Percentiles rank a stretch among this genome's conserved stretches.
phyloP scores from a whole-genome alignment of 2,329 filamentous ascomycete genomes.

The Thelonectria rubi region DNA sequence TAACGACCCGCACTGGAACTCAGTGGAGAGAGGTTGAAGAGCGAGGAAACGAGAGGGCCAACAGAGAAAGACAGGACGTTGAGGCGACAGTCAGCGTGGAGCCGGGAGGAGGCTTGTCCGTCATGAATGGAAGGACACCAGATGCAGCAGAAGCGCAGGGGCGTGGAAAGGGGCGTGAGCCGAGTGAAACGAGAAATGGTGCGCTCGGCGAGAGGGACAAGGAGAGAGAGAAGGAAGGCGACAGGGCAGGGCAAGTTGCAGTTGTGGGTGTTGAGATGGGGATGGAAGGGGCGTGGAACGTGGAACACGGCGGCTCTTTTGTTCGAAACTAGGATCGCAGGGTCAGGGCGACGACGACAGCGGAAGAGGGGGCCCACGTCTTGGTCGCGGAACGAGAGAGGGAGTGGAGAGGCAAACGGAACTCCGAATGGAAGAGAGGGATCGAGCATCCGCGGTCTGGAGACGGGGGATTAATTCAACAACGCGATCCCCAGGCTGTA shows the following conservation, averaged over 20 bases:
- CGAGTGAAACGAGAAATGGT: constrained; percentile 21
- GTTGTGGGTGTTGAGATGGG: constrained; percentile 36
- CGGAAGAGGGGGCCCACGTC: constrained; percentile 10
- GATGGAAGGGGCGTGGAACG: constrained; percentile 41
- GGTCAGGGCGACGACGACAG: constrained; percentile 34
- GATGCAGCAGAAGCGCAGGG: background rate
- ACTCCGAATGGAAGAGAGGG: constrained; percentile 9
- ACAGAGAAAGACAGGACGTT: constrained; percentile 35
- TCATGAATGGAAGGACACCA: constrained; percentile 37
- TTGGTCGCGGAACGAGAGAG: constrained; percentile 6
- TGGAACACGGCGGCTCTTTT: constrained; percentile 44
- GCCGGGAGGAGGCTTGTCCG: constrained; percentile 35
- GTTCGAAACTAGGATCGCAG: constrained; percentile 41
- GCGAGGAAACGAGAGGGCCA: constrained; percentile 38
- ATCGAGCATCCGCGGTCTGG: constrained; percentile 13
- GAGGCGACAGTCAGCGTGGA: constrained; percentile 42
- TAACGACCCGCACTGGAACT: constrained; percentile 49
- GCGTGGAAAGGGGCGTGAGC: constrained; percentile 39
- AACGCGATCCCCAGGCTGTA: constrained; percentile 9
- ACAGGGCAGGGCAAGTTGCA: constrained; percentile 25
- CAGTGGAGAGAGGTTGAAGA: constrained; percentile 41
- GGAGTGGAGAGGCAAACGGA: constrained; percentile 21
- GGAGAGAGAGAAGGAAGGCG: constrained; percentile 11
- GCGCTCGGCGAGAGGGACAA: constrained; percentile 22
- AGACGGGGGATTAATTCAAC: constrained; percentile 16